Base-by-base conservation (phyloP, 2,329 filamentous ascomycete genomes). In the Microdochium bolleyi region DNA sequence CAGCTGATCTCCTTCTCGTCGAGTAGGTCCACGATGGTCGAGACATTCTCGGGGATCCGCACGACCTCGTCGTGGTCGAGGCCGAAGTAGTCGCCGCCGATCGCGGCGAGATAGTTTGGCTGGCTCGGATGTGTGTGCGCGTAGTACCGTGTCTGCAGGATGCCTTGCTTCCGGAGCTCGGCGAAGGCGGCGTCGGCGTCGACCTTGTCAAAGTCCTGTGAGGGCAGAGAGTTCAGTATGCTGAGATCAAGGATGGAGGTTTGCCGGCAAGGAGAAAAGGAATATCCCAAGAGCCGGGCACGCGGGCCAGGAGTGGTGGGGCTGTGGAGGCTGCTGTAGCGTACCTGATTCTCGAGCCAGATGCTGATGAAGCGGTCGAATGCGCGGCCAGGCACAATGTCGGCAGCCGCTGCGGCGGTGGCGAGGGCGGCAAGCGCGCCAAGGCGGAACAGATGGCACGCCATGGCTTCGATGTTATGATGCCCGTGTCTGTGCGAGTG, bases 21-120 rank as follows among this genome's bases (percentile, higher is more conserved):
- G 11, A 77, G 64, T 32, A 77, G 58, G 60, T 77, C 74, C 19
- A 74, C 71, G 22, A 77, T 59, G 1, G 73, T 77, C 10, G 70
- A 73, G 14, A 77, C 70, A 53, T 76, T 75, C 27, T 62, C 55
- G 1, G 74, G 73, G 21, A 78, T 64, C 41, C 68, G 66, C 7
- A 76, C 65, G 37, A 67, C 64, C 9, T 67, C 67, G 59, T 77
- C 74, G 55, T 77, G 69, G 56, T 78, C 66, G 34, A 75, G 56
- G 1, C 75, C 75, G 56, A 75, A 78, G 59, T 74, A 75, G 58
- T 78, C 73, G 13, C 73, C 74, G 7, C 60, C 71, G 7, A 75
- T 64, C 32, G 73, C 70, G 5, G 73, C 73, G 11, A 77, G 61
- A 53, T 76, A 77, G 58, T 76, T 77, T 5, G 74, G 73, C 62